These are phyloP conservation scores for Xylariaceae sp. DNA, from an alignment of 2,329 filamentous ascomycete species.

Conservation along the genomic window DNA sequence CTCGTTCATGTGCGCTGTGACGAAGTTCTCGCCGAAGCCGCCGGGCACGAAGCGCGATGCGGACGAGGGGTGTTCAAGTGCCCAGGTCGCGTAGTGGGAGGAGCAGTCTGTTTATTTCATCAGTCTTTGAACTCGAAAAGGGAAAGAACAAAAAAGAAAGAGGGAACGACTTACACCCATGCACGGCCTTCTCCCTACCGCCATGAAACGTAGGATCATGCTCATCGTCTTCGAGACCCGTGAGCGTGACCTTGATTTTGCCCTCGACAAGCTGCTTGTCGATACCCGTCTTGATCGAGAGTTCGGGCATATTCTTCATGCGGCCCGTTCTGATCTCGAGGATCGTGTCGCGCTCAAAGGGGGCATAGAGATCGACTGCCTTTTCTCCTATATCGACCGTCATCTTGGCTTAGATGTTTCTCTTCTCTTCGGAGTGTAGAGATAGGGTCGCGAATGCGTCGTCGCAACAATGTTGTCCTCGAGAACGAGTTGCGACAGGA, in stretches of 20 bases:
- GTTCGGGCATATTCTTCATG: conserved; percentile 49
- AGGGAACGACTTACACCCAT: conserved; percentile 42
- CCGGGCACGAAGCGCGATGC: conserved; percentile 50
- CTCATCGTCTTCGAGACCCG: conserved; percentile 55
- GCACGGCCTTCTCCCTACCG: conserved; percentile 58
- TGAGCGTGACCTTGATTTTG: conserved; percentile 41
- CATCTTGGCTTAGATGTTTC: background rate
- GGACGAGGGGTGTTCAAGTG: conserved; percentile 45
- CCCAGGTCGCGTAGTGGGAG: conserved; percentile 54
- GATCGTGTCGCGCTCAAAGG: conserved; percentile 45
- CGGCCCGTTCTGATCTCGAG: conserved; percentile 53
- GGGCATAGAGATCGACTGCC: conserved; percentile 30
- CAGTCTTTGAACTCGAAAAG: too few species aligned
- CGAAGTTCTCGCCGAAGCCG: conserved; percentile 61
- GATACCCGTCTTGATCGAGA: conserved; percentile 51
- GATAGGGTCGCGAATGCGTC: background rate
- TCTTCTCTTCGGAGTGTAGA: background rate
- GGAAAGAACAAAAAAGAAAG: too few species aligned
- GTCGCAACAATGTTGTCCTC: too few species aligned
- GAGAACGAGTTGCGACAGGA: too few species aligned
- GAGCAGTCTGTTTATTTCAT: conserved; percentile 45
- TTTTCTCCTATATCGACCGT: conserved; percentile 23
- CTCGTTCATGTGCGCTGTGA: conserved; percentile 54
- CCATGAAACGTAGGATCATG: conserved; percentile 59
- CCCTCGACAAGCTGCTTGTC: conserved; percentile 44